Conservation (phyloP, 2,329 filamentous ascomycete species). For the Pestalotiopsis sp. region DNA sequence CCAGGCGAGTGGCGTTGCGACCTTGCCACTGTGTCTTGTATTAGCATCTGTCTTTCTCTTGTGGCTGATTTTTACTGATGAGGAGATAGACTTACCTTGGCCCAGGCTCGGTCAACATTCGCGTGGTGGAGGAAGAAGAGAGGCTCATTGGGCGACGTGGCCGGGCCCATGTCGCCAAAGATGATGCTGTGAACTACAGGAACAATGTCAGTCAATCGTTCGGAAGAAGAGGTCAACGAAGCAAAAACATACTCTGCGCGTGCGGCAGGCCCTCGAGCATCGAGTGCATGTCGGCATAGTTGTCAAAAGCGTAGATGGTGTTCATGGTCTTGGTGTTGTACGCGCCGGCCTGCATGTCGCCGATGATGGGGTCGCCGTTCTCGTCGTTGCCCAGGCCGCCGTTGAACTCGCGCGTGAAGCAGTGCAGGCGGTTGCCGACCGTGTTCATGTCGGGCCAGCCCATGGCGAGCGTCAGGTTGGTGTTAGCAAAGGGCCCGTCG, state of each 20-base stretch:
- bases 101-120: constrained; percentile 27
- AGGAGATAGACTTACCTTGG: constrained; percentile 19
- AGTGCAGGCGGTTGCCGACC: constrained; percentile 19
- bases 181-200: constrained; percentile 10
- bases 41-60: not conserved
- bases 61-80: not conserved
- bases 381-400: not conserved
- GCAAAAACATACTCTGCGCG: not conserved
- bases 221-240: not conserved
- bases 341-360: constrained; percentile 31
- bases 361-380: constrained; percentile 18
- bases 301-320: constrained; percentile 20
- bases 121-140: constrained; percentile 29
- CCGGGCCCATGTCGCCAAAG: constrained; percentile 16
- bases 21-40: constrained; percentile 24
- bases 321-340: constrained; percentile 25
- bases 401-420: constrained; percentile 24
- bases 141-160: constrained; percentile 23
- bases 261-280: constrained; percentile 8
- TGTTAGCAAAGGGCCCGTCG: constrained; percentile 35
- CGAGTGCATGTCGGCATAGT: constrained; percentile 21
- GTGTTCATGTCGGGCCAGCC: constrained; percentile 21
- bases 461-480: constrained; percentile 33
- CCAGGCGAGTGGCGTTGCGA: constrained; percentile 27
- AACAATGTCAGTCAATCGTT: not conserved